Evolutionary conservation across 345 rosid species (phyloP), one percentile per base, ranked within the genome.

Genomic region (Populus nigra): DNA sequence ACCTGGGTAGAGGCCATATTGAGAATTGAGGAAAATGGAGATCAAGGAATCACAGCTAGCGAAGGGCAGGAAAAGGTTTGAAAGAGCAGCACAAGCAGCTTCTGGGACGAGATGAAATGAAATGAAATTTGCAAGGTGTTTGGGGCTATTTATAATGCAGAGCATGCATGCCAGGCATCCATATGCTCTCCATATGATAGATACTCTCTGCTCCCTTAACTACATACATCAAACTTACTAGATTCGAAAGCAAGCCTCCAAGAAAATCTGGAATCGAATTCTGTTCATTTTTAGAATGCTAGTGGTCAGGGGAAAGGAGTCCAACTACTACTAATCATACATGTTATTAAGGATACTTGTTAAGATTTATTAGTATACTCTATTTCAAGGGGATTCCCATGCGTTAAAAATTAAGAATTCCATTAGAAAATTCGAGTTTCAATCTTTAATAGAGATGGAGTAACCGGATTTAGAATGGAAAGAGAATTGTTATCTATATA

Each of bases 1-100:
- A 47, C 53, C 53, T 47, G 53, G 36, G 45, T 18, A 23, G 79
- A 76, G 25, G 79, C 73, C 79, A 76, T 76, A 41, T 3, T 25
- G 35, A 41, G 53, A 33, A 4, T 5, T 7, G 36, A 35, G 43
- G 3, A 35, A 55, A 16, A 3, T 45, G 49, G 45, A 38, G 69
- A 69, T 15, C 25, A 25, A 7, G 13, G 12, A 36, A 11, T 38
- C 5, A 31, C 4, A 47, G 31, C 5, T 43, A 74, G 13, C 20
- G 3, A 39, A 8, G 25, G 35, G 8, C 22, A 31, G 33, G 29
- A 20, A 15, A 17, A 20, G 12, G 49, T 25, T 63, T 62, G 9
- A 62, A n/a, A 23, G 1, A 31, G 13, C 17, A 9, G 25, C 31
- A 23, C 22, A 6, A 3, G 4, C 27, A 61, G 35, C 17, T 35